Conservation (phyloP, 345 rosid species). For the Salix dunnii region DNA sequence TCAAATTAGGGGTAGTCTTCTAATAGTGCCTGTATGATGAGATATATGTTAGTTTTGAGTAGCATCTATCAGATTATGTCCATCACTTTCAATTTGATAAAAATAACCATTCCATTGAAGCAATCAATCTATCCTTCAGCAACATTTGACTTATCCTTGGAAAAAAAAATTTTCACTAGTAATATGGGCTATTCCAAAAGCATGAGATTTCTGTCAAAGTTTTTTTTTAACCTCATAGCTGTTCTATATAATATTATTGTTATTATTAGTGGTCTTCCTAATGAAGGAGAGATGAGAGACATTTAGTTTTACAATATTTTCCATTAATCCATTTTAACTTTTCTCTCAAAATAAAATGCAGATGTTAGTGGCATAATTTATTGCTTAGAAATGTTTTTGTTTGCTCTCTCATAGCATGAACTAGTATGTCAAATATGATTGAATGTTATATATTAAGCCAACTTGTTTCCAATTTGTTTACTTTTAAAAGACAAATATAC, state of each 20-base stretch:
- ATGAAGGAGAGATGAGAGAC: neutral
- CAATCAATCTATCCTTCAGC: neutral
- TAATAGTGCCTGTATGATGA: neutral
- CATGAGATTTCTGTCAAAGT: neutral
- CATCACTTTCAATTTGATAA: neutral
- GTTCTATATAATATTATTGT: neutral
- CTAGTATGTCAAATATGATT: neutral
- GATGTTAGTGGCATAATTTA: neutral
- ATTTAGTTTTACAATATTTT: neutral
- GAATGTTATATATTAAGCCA: neutral
- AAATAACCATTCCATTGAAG: neutral
- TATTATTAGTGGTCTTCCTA: neutral
- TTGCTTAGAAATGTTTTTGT: neutral
- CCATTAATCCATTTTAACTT: neutral
- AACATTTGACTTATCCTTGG: neutral
- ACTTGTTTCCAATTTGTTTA: neutral
- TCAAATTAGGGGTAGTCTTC: neutral
- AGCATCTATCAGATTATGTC: neutral
- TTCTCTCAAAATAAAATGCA: neutral
- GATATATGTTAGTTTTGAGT: neutral
- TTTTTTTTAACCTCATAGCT: neutral
- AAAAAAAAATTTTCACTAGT: neutral
- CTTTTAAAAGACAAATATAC: neutral
- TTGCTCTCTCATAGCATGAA: neutral
- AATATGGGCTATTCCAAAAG: neutral